These are phyloP conservation scores for Sutorius australiensis DNA, from an alignment of 768 basidiomycete species.

Conservation along the genomic window DNA sequence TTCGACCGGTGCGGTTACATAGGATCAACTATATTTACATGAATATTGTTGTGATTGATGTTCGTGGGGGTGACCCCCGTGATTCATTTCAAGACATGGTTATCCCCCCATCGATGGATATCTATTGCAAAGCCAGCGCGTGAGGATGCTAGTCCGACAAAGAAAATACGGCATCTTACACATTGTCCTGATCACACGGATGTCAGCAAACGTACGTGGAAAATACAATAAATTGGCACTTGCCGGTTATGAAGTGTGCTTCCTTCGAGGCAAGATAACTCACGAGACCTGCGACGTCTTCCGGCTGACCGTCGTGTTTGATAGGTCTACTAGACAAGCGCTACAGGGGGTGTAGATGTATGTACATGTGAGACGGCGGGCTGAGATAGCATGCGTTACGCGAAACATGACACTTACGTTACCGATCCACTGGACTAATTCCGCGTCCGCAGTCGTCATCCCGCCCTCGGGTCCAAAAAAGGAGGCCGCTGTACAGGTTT, in stretches of 20 bases:
- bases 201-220: background rate
- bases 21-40: background rate
- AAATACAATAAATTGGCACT: background rate
- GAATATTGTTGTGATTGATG: background rate
- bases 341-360: background rate
- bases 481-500: background rate
- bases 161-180: constrained; percentile 9
- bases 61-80: background rate
- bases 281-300: constrained; percentile 35
- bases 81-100: constrained; percentile 3
- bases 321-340: background rate
- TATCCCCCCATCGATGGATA: constrained; percentile 18
- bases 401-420: constrained; percentile 1
- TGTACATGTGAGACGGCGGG: too few species aligned
- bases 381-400: background rate
- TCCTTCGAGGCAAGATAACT: constrained; percentile 37
- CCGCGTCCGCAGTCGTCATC: background rate
- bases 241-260: constrained; percentile 36
- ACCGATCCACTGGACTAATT: background rate
- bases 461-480: background rate
- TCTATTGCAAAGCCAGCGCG: constrained; percentile 3
- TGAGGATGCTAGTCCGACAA: background rate
- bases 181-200: constrained; percentile 18
- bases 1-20: background rate
- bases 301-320: constrained; percentile 22